Conservation (phyloP, 2,329 filamentous ascomycete species). For the Helminthosporium solani region DNA sequence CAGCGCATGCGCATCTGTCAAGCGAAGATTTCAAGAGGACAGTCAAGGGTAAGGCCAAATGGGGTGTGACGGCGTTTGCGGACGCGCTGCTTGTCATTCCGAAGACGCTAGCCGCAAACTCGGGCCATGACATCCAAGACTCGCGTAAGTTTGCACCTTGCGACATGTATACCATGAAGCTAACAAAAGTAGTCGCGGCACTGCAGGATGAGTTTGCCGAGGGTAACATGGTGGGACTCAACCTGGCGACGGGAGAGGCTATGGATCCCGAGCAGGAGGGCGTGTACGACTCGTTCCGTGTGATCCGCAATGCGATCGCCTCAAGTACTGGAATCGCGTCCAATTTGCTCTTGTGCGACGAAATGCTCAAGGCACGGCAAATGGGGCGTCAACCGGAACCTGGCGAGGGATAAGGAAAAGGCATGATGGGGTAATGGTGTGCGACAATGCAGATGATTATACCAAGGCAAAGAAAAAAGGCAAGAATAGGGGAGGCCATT, state of each 20-base stretch:
- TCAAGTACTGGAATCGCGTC: slow-evolving; percentile 94
- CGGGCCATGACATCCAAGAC: slow-evolving; percentile 95
- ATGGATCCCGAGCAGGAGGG: slow-evolving; percentile 95
- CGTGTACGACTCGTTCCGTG: slow-evolving; percentile 94
- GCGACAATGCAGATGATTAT: slow-evolving; percentile 4
- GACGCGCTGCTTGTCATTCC: slow-evolving; percentile 94
- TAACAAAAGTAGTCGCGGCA: slow-evolving; percentile 64
- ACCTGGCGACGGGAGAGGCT: slow-evolving; percentile 81
- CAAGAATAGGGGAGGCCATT: slow-evolving; percentile 3
- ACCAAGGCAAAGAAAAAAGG: slow-evolving; percentile 2
- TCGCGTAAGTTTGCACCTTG: slow-evolving; percentile 62
- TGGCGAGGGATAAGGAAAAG: slow-evolving; percentile 23
- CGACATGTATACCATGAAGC: slow-evolving; percentile 6
- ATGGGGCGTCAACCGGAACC: slow-evolving; percentile 59
- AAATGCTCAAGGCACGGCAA: slow-evolving; percentile 95
- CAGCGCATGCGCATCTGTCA: slow-evolving; percentile 82
- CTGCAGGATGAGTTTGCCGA: slow-evolving; percentile 84
- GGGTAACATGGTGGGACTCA: slow-evolving; percentile 81
- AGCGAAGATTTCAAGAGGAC: slow-evolving; percentile 84
- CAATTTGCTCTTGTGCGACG: slow-evolving; percentile 92
- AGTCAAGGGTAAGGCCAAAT: slow-evolving; percentile 97
- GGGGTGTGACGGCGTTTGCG: slow-evolving; percentile 90
- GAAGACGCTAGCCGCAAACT: slow-evolving; percentile 95
- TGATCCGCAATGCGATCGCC: slow-evolving; percentile 88
- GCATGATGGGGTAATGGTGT: not conserved